Percentiles rank a stretch among this genome's conserved stretches.
Conservation (phyloP, 306 rosid genomes). For the Vigna trinervia region DNA sequence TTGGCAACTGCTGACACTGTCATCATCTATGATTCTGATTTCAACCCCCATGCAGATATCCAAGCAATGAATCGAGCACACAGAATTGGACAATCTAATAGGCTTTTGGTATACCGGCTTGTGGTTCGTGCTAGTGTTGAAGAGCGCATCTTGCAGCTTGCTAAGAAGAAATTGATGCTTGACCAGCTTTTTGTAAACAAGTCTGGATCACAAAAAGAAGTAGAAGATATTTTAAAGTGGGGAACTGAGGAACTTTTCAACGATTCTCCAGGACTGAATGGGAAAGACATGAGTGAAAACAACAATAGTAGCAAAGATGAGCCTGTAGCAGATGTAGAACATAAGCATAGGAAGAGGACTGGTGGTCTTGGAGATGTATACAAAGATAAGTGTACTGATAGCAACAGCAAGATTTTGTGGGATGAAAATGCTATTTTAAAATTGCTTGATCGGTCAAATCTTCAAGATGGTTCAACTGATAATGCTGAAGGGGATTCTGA, state of each 20-base stretch:
- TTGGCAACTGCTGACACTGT: slow-evolving; percentile 99
- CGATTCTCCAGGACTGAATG: slow-evolving; percentile 68
- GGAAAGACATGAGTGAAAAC: slow-evolving; percentile 68
- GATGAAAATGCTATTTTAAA: slow-evolving; percentile 94
- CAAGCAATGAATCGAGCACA: slow-evolving; percentile 99
- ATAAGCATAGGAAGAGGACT: slow-evolving; percentile 86
- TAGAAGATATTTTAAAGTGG: slow-evolving; percentile 97
- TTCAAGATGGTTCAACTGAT: slow-evolving; percentile 81
- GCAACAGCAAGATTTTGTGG: slow-evolving; percentile 82
- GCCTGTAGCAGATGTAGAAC: slow-evolving; percentile 70
- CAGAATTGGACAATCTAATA: slow-evolving; percentile 98
- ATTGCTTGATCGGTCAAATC: slow-evolving; percentile 92
- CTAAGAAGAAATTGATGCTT: slow-evolving; percentile 98
- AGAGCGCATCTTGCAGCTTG: slow-evolving; percentile 99
- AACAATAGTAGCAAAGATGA: slow-evolving; percentile 78
- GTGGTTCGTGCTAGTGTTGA: slow-evolving; percentile 99
- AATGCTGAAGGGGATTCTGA: slow-evolving; percentile 89
- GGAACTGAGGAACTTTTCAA: slow-evolving; percentile 97
- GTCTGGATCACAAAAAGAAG: slow-evolving; percentile 97
- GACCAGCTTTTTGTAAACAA: slow-evolving; percentile 98
- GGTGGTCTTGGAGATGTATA: slow-evolving; percentile 98
- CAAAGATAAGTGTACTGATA: slow-evolving; percentile 90
- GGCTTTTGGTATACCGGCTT: slow-evolving; percentile 96
- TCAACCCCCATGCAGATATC: slow-evolving; percentile 99
- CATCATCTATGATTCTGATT: slow-evolving; percentile 98